These are phyloP conservation scores for Vanrija pseudolonga DNA, from an alignment of 1,284 basidiomycete genomes.

Conservation along the genomic window DNA sequence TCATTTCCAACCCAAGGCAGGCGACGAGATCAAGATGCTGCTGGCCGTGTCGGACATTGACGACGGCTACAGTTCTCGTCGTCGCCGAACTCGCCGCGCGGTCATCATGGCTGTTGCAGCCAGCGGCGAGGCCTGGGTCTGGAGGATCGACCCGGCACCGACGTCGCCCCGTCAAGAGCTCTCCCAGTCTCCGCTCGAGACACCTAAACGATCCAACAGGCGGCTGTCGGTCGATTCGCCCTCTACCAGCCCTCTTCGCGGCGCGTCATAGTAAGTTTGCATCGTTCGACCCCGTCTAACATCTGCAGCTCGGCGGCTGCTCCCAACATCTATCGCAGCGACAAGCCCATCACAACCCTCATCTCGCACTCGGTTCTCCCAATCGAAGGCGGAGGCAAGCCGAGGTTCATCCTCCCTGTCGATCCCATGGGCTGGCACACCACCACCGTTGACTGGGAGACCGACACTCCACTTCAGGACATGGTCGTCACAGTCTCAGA, in stretches of 20 bases:
- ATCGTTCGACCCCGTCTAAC: conserved; percentile 21
- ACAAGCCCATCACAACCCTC: conserved; percentile 27
- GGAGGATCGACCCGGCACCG: conserved; percentile 34
- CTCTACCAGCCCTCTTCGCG: too few relatives aligned
- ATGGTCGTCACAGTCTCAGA: conserved; percentile 71
- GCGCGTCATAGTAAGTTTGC: too few relatives aligned
- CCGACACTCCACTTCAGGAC: conserved; percentile 55
- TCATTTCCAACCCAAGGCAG: conserved; percentile 28
- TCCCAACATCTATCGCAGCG: conserved; percentile 18
- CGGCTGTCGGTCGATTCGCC: conserved; percentile 28
- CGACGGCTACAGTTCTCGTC: conserved; percentile 39
- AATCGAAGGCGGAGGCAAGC: conserved; percentile 17
- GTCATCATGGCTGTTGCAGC: conserved; percentile 41
- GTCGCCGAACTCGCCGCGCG: conserved; percentile 35
- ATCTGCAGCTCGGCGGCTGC: conserved; percentile 52
- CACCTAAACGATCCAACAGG: neutral
- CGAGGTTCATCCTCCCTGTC: conserved; percentile 59
- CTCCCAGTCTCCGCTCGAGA: neutral
- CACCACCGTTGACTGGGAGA: conserved; percentile 51
- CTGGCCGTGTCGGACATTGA: conserved; percentile 48
- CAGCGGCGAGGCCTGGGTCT: conserved; percentile 42
- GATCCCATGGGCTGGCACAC: conserved; percentile 83
- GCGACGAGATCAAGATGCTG: conserved; percentile 39
- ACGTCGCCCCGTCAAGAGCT: conserved; percentile 11
- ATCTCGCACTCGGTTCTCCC: conserved; percentile 38